phyloP scores from a whole-genome alignment of 352 stramenopile genomes.

The Globisporangium radiosum region DNA sequence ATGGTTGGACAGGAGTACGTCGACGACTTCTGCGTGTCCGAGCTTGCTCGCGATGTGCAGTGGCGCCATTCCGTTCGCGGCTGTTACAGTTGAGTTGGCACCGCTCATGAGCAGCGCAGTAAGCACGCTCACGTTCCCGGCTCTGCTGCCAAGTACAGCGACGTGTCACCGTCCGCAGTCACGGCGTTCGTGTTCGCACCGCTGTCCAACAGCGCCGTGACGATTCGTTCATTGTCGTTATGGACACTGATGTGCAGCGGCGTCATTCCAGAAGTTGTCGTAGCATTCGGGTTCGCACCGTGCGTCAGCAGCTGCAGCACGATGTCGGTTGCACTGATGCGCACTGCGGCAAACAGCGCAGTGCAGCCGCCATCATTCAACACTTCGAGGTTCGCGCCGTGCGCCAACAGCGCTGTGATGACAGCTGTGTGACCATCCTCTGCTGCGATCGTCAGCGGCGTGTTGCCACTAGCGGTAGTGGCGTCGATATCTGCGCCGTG shows the following conservation, averaged over 20 bases:
- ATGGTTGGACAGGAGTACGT: no score
- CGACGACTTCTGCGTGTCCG: no score
- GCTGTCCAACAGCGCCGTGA: neutral
- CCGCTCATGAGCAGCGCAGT: no score
- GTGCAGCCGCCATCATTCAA: neutral
- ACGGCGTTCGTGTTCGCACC: neutral
- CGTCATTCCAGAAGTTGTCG: neutral
- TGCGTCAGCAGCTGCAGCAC: neutral
- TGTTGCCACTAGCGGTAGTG: neutral
- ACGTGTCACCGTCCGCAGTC: neutral
- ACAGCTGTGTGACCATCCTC: neutral
- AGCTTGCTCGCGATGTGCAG: no score
- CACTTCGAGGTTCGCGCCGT: neutral
- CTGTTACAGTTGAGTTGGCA: no score
- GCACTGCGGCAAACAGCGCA: neutral
- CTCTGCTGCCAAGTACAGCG: neutral
- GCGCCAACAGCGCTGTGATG: neutral
- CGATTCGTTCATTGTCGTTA: neutral
- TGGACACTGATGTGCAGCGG: neutral
- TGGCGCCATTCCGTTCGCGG: no score
- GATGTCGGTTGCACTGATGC: neutral
- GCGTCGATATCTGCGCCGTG: neutral
- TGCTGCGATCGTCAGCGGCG: neutral
- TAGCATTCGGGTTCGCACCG: neutral
- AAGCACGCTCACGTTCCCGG: no score